A percentile compares a stretch with the other conserved stretches of the same genome.
Evolutionary conservation across 495 filamentous ascomycete genomes (phyloP).

Genomic region (Aspergillus haitiensis): DNA sequence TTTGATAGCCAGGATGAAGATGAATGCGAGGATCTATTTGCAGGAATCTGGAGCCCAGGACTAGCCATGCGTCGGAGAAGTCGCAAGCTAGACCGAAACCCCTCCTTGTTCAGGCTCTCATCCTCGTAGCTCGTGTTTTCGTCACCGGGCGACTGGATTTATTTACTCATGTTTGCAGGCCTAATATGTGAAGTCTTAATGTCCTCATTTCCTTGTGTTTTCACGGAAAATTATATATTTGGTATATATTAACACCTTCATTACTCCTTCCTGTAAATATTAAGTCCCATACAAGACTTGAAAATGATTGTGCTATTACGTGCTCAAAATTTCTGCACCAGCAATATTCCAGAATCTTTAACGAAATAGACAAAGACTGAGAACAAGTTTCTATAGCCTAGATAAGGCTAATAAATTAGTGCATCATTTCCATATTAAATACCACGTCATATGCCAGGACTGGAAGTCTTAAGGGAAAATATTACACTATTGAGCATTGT

Average conservation of each 20-base stretch:
- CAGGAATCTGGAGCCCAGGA: constrained; percentile 77
- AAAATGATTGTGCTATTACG: too few species aligned
- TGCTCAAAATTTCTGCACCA: too few species aligned
- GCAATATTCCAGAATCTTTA: too few species aligned
- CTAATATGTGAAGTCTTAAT: neutral
- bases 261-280: too few species aligned
- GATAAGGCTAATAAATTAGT: too few species aligned
- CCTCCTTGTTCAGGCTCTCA: constrained; percentile 30
- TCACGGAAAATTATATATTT: too few species aligned
- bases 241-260: too few species aligned
- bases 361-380: too few species aligned
- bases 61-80: constrained; percentile 63
- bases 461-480: neutral
- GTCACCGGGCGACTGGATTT: neutral
- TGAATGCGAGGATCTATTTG: constrained; percentile 92
- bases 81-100: constrained; percentile 46
- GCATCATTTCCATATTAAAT: neutral
- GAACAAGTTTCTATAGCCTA: too few species aligned
- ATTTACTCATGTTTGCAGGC: neutral
- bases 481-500: neutral
- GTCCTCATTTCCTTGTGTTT: too few species aligned
- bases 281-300: too few species aligned
- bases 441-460: neutral
- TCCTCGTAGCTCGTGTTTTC: neutral
- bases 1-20: constrained; percentile 94